Evolutionary conservation across 2,329 filamentous ascomycete genomes (phyloP), one percentile per base, ranked within the genome.

Genomic region (Cryphonectria parasitica): DNA sequence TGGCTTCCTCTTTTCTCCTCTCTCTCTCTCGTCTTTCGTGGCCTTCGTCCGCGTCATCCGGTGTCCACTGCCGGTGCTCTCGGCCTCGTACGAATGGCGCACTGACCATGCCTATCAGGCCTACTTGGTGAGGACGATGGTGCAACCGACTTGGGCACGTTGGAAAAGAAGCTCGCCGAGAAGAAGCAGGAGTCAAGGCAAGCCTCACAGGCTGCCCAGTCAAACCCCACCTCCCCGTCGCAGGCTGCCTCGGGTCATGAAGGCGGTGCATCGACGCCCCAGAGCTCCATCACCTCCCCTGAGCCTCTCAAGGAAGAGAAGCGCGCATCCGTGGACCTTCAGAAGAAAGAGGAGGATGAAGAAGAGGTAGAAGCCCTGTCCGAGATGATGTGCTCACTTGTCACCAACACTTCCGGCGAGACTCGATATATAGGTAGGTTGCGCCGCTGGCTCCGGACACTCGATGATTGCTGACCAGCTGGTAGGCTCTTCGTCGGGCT

Each of bases 321-420:
- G 67, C 69, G 79, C 67, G 78, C 78, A 65, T 85, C 85, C 2
- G 79, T 82, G 19, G 71, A 72, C n/a, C 62, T n/a, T 31, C 49
- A 61, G 66, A 71, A 80, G 11, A 79, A 79, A 15, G 79, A 81
- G 62, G 86, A 84, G 67, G 87, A 84, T 67, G 87, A 89, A 75
- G 86, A 91, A 74, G 92, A 97, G 76, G 92, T 97, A 1, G 95
- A 97, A 79, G 91, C 90, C 1, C 82, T 99, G 70, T 97, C 95
- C 0, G 96, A 99, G 82, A 96, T 98, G 92, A 98, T 99, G 96
- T 98, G 95, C 81, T 98, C 95, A 2, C 83, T 99, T 43, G 95
- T 99, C 41, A 98, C 95, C 1, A 98, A 97, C 78, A 94, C 95
- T 76, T 92, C 90, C 73, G 96, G 96, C 68, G 96, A 99, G 83